Conservation (phyloP, 1,284 basidiomycete species). For the Cutaneotrichosporon dermatis region DNA sequence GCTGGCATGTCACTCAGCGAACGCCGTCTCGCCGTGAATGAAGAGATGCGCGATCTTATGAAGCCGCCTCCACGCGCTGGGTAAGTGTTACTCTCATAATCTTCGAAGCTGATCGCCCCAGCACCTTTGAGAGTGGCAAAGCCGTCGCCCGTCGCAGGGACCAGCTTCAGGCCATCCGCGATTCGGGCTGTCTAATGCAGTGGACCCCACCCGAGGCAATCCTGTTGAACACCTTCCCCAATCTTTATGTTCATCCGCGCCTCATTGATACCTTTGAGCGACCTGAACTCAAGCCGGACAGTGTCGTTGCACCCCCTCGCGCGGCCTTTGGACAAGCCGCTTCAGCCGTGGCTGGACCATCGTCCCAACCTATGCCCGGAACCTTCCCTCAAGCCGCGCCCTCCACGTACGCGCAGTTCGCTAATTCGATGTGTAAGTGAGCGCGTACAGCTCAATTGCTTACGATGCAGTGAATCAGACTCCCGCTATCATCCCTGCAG, state of each 20-base stretch:
- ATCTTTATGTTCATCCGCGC: not conserved
- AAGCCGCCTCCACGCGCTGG: not conserved
- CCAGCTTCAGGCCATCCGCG: not conserved
- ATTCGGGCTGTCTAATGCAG: conserved; percentile 1
- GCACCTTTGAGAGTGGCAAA: not conserved
- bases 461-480: not conserved
- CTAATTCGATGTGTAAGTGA: not conserved
- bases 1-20: conserved; percentile 7
- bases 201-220: conserved; percentile 6
- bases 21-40: not conserved
- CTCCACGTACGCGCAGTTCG: not conserved
- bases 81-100: not conserved
- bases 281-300: not conserved
- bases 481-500: not conserved
- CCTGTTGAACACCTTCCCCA: not conserved
- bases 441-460: not conserved
- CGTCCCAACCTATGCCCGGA: not conserved
- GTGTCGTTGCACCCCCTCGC: not conserved
- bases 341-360: not conserved
- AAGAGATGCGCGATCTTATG: conserved; percentile 3
- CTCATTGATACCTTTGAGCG: conserved; percentile 1
- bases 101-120: not conserved
- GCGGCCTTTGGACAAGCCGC: not conserved
- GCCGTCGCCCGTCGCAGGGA: not conserved
- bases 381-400: too few species aligned